Base-by-base conservation (phyloP, 139 green algal genomes). In the Marvania coccoides region DNA sequence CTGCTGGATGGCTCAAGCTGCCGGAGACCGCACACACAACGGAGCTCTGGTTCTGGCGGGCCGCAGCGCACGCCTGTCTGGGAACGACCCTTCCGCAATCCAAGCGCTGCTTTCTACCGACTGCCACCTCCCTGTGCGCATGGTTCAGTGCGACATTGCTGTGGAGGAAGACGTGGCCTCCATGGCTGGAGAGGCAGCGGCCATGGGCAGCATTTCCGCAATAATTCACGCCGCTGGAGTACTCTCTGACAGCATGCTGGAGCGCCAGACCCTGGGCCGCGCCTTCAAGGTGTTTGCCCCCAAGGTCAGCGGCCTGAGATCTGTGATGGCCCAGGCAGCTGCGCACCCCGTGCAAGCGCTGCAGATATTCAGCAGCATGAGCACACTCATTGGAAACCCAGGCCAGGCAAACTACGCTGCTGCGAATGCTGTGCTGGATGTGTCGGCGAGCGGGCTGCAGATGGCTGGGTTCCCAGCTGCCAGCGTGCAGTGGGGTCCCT, bases 181-280 rank as follows among this genome's bases (percentile, higher is more conserved):
- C 19, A 28, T 51, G 42, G n/a, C n/a, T n/a, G n/a, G n/a, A n/a
- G n/a, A n/a, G n/a, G n/a, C n/a, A n/a, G n/a, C n/a, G n/a, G 42
- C 42, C 19, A 51, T 51, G 42, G 42, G 19, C 19, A 28, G 19
- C 19, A 28, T 51, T 28, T 19, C 19, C 42, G 19, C 9, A 3
- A 60, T 87, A 19, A 40, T 90, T 6, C 79, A 89, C 63, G 76
- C 85, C 1, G 81, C 81, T 23, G 85, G 84, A 24, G 79, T 86
- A 35, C 70, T 93, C 33, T 69, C 72, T 2, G 86, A 91, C 61
- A 74, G 75, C 10, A 76, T 76, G 0, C 39, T 93, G 1, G 5
- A 13, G 0, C 78, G 81, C 36, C 79, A 88, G 67, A 83, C 47
- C 29, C 38, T 67, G 1, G n/a, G 23, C 8, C 57, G 53, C 3